Evolutionary conservation across 352 stramenopile species (phyloP).

Genomic region (Stramenopiles sp.): DNA sequence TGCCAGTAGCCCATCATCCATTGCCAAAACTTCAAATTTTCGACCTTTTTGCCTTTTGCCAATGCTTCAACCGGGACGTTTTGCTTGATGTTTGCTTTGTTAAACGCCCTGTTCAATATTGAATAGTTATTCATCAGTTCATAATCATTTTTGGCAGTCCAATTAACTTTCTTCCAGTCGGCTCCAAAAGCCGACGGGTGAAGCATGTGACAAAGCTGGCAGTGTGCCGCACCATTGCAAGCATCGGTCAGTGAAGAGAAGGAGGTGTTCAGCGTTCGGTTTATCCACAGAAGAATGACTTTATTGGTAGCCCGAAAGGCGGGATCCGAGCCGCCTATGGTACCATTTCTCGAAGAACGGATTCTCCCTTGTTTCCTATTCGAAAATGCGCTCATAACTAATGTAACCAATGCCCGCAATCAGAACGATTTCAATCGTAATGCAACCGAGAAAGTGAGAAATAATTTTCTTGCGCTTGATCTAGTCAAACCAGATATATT

Average conservation of each 20-base stretch:
- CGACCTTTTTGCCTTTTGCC: neutral
- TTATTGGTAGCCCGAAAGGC: neutral
- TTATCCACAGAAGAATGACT: neutral
- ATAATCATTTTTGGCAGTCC: constrained; percentile 84
- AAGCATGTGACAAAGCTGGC: constrained; percentile 4
- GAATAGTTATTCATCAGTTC: constrained; percentile 99
- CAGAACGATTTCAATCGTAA: too few species aligned
- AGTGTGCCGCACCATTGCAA: neutral
- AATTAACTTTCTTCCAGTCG: constrained; percentile 73
- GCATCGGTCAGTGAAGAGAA: neutral
- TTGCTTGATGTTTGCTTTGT: constrained; percentile 71
- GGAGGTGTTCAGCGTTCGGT: neutral
- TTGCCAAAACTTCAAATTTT: constrained; percentile 4
- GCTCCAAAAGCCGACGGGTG: neutral
- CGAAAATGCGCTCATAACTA: neutral
- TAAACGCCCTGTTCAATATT: constrained; percentile 89
- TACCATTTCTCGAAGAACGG: neutral
- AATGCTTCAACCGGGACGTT: constrained; percentile 2
- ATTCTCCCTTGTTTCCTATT: neutral
- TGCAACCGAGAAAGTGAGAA: too few species aligned
- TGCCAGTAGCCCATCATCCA: constrained; percentile 3
- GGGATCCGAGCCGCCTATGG: neutral
- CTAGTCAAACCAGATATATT: too few species aligned
- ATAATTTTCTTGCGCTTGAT: too few species aligned
- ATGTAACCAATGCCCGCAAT: too few species aligned